A percentile compares a stretch with the other conserved stretches of the same genome.
phyloP scores from a whole-genome alignment of 2,329 filamentous ascomycete genomes.

The Blastomyces gilchristii region DNA sequence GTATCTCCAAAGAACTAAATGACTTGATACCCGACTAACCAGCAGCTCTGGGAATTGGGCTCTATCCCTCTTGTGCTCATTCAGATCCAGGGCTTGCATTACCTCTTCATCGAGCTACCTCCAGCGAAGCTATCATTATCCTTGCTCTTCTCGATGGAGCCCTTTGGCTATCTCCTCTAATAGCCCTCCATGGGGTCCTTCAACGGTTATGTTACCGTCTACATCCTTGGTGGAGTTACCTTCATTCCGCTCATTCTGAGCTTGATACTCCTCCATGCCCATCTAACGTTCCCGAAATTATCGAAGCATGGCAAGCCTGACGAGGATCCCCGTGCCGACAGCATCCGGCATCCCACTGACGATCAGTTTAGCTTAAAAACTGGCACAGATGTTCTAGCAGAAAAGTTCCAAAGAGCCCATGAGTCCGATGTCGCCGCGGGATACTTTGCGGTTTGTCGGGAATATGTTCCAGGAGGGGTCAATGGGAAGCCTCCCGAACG shows the following conservation, averaged over 20 bases:
- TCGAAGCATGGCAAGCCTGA: constrained; percentile 4
- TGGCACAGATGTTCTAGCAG: constrained; percentile 48
- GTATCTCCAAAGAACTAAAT: background rate
- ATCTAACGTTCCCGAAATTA: constrained; percentile 52
- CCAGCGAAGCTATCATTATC: constrained; percentile 10
- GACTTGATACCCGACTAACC: background rate
- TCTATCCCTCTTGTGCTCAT: background rate
- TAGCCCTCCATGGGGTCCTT: constrained; percentile 36
- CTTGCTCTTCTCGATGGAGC: constrained; percentile 24
- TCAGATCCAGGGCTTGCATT: background rate
- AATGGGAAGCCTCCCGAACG: constrained; percentile 88
- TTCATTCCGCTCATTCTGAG: constrained; percentile 65
- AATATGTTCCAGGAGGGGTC: constrained; percentile 83
- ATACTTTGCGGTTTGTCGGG: constrained; percentile 89
- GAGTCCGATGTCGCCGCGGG: constrained; percentile 74
- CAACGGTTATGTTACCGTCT: constrained; percentile 57
- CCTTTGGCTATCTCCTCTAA: constrained; percentile 24
- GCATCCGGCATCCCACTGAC: constrained; percentile 48
- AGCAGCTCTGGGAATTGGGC: constrained; percentile 2
- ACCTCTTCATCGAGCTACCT: background rate
- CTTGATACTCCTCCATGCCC: constrained; percentile 54
- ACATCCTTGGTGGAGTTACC: constrained; percentile 77
- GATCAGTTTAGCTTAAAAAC: constrained; percentile 55
- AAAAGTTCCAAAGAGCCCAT: constrained; percentile 51
- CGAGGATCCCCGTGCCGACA: constrained; percentile 13